Evolutionary conservation across 495 filamentous ascomycete genomes (phyloP), one percentile per base, ranked within the genome.

Genomic region (Penicillium dipodomyicola): DNA sequence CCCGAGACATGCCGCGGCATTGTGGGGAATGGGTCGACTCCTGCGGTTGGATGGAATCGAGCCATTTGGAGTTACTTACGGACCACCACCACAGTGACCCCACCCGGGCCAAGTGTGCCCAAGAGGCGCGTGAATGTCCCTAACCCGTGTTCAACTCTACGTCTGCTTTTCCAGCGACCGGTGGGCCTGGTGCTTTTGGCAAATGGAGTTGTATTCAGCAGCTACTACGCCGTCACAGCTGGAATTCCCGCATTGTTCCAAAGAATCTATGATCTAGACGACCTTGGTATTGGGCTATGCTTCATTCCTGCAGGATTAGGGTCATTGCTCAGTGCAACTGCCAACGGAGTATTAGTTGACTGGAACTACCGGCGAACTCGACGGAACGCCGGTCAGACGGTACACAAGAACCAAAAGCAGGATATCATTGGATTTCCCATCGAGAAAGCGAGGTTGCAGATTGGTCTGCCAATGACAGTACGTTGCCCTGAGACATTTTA

Each of bases 321-420:
- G 42, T 92, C 90, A 30, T 81, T 96, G 4, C 9, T 65, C 25
- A 64, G 92, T 87, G 67, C 90, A 82, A 63, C 87, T 87, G 63
- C 90, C 59, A 91, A 93, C 72, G 92, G 92, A 55, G 84, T 91
- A 67, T 42, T 80, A 2, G 62, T 83, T 2, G 78, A 82, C 56
- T 77, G 75, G 73, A 77, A 81, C 49, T 81, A 76, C 53, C 65
- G 73, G 11, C 71, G 73, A 14, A 56, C 67, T 25, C 66, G 65
- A 17, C 3, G 35, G 9, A 22, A 27, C 25, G 12, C 45, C 2
- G 75, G 73, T 3, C 51, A 80, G 19, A 65, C 63, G 5, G 67
- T 79, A 27, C 70, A 78, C 40, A 69, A 64, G 35, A 70, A 72
- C 50, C 71, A 73, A 15, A 75, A 74, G 37, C 67, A 77, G 11